Base-by-base conservation (phyloP, 441 rosid genomes). In the Corymbia calophylla region DNA sequence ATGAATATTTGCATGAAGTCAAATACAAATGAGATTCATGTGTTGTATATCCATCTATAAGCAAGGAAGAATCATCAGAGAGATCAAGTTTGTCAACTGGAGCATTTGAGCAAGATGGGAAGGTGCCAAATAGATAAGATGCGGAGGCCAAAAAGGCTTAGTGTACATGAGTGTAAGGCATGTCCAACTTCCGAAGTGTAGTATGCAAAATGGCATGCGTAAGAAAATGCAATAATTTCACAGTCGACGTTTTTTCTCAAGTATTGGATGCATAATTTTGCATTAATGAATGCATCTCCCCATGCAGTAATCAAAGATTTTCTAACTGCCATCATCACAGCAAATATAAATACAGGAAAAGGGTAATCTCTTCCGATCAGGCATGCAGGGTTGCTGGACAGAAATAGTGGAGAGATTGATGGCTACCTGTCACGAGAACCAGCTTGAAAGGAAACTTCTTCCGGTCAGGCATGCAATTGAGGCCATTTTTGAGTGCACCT, bases 1-100 rank as follows among this genome's bases (percentile, higher is more conserved):
- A 68, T 68, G 0, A 17, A 16, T 68, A 68, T 31, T 88, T 68
- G 77, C 44, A 17, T 68, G 44, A 68, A 31, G 10, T 2, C 39
- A 35, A 35, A 35, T 35, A 35, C 44, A 39, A 39, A 39, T 39
- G 6, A 39, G 44, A 39, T 39, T 39, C 44, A 39, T 39, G 44
- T 56, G 60, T 91, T 48, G 94, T 91, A 80, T 93, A 93, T 8
- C 95, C 91, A 81, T 94, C 88, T 90, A 47, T 9, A 58, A 5
- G 7, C 23, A 9, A 31, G 77, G 77, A 66, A 68, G 77, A 31
- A 68, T 68, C 77, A 68, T 68, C 44, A 68, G 39, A 66, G 21
- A 31, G 39, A 64, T 66, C 73, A 66, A 16, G 73, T 4, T 39
- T 21, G 11, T 66, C 73, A n/a, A 16, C 18, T 66, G 73, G 73